These are phyloP conservation scores for Conringia planisiliqua DNA, from an alignment of 345 rosid genomes.

Conservation along the genomic window DNA sequence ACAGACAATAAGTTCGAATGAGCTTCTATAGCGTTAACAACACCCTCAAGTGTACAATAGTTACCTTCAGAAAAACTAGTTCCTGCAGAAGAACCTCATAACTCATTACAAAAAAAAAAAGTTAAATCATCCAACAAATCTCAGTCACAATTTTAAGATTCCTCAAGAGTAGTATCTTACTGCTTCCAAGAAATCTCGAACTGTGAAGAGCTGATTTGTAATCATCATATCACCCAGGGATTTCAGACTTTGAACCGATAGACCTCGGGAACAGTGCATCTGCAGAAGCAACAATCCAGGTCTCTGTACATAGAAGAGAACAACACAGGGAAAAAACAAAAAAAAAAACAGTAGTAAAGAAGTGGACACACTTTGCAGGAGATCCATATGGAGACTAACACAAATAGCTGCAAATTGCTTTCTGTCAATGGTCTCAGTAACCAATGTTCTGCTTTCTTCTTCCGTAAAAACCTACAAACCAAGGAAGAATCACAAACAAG, in stretches of 20 bases:
- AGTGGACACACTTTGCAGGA: slow-evolving; percentile 57
- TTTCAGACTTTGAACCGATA: slow-evolving; percentile 51
- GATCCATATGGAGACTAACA: slow-evolving; percentile 65
- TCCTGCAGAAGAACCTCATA: slow-evolving; percentile 43
- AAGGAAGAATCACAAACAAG: background rate
- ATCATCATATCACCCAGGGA: slow-evolving; percentile 53
- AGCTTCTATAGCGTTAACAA: background rate
- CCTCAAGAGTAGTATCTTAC: slow-evolving; percentile 36
- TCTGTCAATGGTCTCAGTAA: slow-evolving; percentile 56
- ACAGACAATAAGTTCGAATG: background rate
- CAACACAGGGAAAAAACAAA: background rate
- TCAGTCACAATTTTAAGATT: background rate
- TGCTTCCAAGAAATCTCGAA: slow-evolving; percentile 66
- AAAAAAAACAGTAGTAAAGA: background rate
- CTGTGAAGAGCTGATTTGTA: slow-evolving; percentile 60
- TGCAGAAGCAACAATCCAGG: slow-evolving; percentile 5
- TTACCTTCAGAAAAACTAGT: slow-evolving; percentile 65
- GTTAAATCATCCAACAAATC: background rate
- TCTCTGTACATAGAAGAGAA: slow-evolving; percentile 32
- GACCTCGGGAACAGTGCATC: slow-evolving; percentile 50
- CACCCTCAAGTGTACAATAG: background rate
- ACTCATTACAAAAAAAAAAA: background rate
- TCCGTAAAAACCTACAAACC: slow-evolving; percentile 35
- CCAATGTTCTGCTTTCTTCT: slow-evolving; percentile 45
- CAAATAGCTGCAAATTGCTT: slow-evolving; percentile 74